These are phyloP conservation scores for Gremmenia infestans DNA, from an alignment of 2,329 filamentous ascomycete genomes.

Conservation along the genomic window DNA sequence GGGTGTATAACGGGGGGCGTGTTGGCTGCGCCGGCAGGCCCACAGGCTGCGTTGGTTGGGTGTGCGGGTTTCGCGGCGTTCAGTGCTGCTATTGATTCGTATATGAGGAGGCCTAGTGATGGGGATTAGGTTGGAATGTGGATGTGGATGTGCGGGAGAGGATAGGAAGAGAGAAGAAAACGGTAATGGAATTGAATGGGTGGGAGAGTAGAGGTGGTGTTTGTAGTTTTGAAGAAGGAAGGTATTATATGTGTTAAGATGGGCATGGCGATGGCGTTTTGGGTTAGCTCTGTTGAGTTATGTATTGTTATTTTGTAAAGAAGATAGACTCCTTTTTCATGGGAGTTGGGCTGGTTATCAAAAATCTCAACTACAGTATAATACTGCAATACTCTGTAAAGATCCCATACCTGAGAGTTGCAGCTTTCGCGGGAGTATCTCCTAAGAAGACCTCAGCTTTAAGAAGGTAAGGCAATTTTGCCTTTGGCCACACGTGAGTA, in stretches of 20 bases:
- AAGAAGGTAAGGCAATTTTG: not conserved
- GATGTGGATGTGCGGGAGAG: not conserved
- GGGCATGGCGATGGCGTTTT: slow-evolving; percentile 1
- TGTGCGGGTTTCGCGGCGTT: slow-evolving; percentile 94
- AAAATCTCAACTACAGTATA: not conserved
- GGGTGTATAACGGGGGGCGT: slow-evolving; percentile 91
- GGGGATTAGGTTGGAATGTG: slow-evolving; percentile 32
- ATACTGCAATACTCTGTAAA: not conserved
- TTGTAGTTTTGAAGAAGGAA: not conserved
- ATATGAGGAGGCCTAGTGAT: slow-evolving; percentile 74
- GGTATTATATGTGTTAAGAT: not conserved
- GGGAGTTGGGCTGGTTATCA: not conserved
- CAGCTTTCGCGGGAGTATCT: not conserved
- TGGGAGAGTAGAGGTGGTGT: not conserved
- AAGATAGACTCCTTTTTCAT: not conserved
- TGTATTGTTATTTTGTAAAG: not conserved
- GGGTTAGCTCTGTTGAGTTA: not conserved
- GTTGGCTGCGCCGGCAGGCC: slow-evolving; percentile 79
- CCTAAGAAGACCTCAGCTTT: not conserved
- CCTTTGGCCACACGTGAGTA: no score
- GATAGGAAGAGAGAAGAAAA: not conserved
- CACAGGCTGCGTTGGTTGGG: slow-evolving; percentile 80
- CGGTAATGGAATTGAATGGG: no score
- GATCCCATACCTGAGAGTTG: not conserved
- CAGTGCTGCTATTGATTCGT: slow-evolving; percentile 84